These are phyloP conservation scores for Aureobasidium sp. DNA, from an alignment of 2,329 filamentous ascomycete species.

Conservation along the genomic window DNA sequence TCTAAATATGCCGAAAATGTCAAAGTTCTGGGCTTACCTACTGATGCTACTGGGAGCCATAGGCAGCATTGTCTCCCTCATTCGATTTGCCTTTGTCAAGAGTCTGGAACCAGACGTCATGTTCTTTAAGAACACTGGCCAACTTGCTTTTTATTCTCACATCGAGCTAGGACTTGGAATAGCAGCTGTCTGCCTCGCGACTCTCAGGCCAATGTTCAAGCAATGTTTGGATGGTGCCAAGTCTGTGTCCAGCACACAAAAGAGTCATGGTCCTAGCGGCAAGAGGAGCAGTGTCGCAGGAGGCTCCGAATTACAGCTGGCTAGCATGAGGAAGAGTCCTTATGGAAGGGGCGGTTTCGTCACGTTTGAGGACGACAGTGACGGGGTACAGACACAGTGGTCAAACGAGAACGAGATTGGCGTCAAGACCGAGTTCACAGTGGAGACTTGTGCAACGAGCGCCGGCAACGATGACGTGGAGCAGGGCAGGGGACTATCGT, in stretches of 20 bases:
- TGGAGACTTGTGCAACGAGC: background rate
- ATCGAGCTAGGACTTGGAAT: slow-evolving; percentile 20
- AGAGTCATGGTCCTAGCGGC: background rate
- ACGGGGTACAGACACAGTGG: background rate
- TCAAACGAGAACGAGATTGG: background rate
- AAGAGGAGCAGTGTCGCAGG: background rate
- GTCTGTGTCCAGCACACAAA: background rate
- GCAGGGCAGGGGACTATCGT: background rate
- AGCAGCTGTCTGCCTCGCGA: slow-evolving; percentile 17
- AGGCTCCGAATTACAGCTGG: background rate
- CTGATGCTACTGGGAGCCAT: slow-evolving; percentile 6
- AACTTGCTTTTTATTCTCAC: slow-evolving; percentile 14
- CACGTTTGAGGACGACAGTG: background rate
- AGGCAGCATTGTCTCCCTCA: slow-evolving; percentile 13
- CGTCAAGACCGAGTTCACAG: background rate
- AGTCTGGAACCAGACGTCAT: background rate
- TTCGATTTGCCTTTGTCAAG: slow-evolving; percentile 10
- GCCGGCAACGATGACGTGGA: background rate
- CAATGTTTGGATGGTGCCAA: background rate
- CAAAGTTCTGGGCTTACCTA: slow-evolving; percentile 9
- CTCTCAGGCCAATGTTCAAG: slow-evolving; percentile 19
- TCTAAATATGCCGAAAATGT: slow-evolving; percentile 5
- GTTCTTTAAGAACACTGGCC: slow-evolving; percentile 10
- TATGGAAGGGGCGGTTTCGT: background rate
- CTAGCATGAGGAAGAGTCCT: background rate